Conservation (phyloP, 352 stramenopile species). For the Pythium guiyangense region DNA sequence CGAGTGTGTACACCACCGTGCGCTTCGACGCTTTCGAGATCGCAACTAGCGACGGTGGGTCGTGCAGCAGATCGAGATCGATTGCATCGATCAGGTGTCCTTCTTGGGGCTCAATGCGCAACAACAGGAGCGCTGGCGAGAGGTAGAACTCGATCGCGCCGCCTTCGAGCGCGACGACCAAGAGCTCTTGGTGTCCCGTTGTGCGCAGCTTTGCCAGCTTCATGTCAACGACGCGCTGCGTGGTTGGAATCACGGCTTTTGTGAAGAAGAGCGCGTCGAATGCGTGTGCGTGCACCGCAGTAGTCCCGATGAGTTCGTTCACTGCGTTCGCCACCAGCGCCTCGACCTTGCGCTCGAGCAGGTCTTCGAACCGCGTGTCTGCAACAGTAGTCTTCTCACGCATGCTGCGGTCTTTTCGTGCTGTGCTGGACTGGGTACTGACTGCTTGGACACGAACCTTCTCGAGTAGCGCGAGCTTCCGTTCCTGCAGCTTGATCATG, state of each 20-base stretch:
- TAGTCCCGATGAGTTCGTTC: not conserved
- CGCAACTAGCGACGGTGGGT: slow-evolving; percentile 17
- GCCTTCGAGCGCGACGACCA: slow-evolving; percentile 23
- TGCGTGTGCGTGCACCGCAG: not conserved
- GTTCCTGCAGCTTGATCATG: slow-evolving; percentile 37
- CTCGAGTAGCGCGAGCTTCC: slow-evolving; percentile 31
- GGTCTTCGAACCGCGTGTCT: slow-evolving; percentile 2
- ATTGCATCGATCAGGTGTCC: slow-evolving; percentile 9
- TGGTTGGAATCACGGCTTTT: slow-evolving; percentile 5
- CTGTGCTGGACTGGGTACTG: not conserved
- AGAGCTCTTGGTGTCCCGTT: slow-evolving; percentile 23
- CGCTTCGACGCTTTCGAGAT: slow-evolving; percentile 6
- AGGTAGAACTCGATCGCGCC: slow-evolving; percentile 33
- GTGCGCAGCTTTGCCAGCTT: slow-evolving; percentile 34
- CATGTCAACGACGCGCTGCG: slow-evolving; percentile 25
- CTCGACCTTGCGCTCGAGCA: slow-evolving; percentile 17
- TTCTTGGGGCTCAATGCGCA: slow-evolving; percentile 9
- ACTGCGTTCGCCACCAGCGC: slow-evolving; percentile 1
- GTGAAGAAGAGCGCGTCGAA: slow-evolving; percentile 55
- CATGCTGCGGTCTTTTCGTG: not conserved
- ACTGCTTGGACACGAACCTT: slow-evolving; percentile 18
- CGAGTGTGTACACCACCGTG: slow-evolving; percentile 20
- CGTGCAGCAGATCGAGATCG: slow-evolving; percentile 16
- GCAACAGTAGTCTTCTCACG: not conserved
- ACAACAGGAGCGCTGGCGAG: slow-evolving; percentile 16